Base-by-base conservation (phyloP, 2,329 filamentous ascomycete genomes). In the Cladosporium velox region DNA sequence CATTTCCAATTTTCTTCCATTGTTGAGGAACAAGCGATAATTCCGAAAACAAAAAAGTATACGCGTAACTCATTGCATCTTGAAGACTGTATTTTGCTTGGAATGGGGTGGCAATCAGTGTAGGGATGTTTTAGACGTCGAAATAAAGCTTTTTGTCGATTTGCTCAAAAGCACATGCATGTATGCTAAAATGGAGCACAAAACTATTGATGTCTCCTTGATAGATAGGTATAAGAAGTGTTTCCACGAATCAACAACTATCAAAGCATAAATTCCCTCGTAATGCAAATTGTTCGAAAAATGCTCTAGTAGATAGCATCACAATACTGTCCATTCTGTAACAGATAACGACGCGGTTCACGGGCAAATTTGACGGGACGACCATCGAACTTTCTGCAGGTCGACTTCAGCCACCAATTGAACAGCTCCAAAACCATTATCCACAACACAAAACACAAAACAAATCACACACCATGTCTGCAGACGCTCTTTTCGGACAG, bases 401-500 rank as follows among this genome's bases (percentile, higher is more conserved):
- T 8, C 57, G 38, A 28, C 57, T 59, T 59, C 38, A 30, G 38
- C 55, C 34, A 26, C 30, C 21, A 35, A 32, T 32, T 5, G 15
- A 52, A 38, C 28, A n/a, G 12, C n/a, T 38, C 59, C 11, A 26
- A 49, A 49, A 30, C 21, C 28, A 59, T 28, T 14, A 41, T 10
- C 57, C 47, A 38, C 21, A 10, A 28, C 18, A 41, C 32, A 18
- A n/a, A 28, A 26, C 47, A 52, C 44, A 35, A 34, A 8, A 34
- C n/a, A 34, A 55, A 62, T 18, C 57, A 47, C 35, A 28, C 51
- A 57, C 14, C 61, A 64, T 64, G 61, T 55, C 61, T 28, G 61
- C 51, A 24, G 51, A 57, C 61, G 61, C 61, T 34, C 61, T 64
- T 21, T 64, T 64, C 28, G 61, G 61, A 30, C 61, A 64, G n/a